Evolutionary conservation across 805 yeast species (phyloP).

Genomic region (Saturnispora zaruensis): DNA sequence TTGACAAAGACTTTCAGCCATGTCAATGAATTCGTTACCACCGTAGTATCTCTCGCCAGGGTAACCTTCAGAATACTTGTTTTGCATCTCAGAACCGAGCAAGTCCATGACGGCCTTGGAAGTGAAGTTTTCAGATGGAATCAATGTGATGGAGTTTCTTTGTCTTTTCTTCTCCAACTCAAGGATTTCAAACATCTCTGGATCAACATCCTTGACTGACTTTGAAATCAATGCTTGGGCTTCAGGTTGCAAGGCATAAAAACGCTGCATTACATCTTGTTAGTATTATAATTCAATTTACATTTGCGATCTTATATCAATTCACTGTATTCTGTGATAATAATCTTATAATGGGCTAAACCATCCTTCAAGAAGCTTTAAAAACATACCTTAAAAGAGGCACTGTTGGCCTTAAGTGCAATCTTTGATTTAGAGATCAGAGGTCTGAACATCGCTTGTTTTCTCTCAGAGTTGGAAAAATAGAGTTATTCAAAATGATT

Average conservation of each 20-base stretch:
- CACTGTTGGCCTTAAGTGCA: neutral
- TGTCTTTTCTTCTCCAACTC: conserved; percentile 84
- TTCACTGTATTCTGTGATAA: neutral
- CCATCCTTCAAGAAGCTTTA: neutral
- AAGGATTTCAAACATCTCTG: conserved; percentile 67
- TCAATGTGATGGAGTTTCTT: conserved; percentile 84
- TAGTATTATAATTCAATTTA: neutral
- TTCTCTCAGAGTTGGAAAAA: neutral
- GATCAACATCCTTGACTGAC: conserved; percentile 61
- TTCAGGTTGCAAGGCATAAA: conserved; percentile 40
- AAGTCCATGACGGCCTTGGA: conserved; percentile 94
- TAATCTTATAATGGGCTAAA: neutral
- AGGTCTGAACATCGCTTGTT: neutral
- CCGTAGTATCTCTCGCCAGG: conserved; percentile 99
- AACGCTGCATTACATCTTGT: conserved; percentile 13
- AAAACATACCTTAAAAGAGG: conserved; percentile 8
- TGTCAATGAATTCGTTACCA: conserved; percentile 95
- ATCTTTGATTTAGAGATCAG: neutral
- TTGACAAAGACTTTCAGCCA: conserved; percentile 88
- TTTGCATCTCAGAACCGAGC: conserved; percentile 95
- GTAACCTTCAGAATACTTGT: conserved; percentile 98
- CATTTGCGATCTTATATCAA: too few relatives aligned
- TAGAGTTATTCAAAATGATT: neutral
- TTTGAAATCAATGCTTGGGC: conserved; percentile 51
- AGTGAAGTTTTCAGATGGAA: conserved; percentile 96